phyloP scores from a whole-genome alignment of 1,139 yeast genomes.

The Debaryomycetaceae sp. region DNA sequence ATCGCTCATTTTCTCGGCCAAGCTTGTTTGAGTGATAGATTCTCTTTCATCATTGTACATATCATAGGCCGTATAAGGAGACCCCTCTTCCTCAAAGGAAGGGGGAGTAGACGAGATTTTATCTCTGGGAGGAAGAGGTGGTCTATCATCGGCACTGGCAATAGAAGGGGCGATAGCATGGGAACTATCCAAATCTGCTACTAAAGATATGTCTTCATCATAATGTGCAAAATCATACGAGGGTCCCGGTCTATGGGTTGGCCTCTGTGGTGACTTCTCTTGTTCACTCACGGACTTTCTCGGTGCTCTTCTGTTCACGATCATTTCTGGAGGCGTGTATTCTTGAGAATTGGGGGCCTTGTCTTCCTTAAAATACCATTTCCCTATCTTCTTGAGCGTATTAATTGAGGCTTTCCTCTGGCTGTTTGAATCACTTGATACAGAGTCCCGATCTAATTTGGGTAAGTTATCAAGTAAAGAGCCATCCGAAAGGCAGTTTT shows the following conservation, averaged over 20 bases:
- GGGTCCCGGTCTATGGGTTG: conserved; percentile 5
- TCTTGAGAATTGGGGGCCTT: conserved; percentile 11
- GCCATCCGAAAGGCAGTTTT: conserved; percentile 28
- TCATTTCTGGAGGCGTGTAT: conserved; percentile 65
- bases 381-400: conserved; percentile 60
- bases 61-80: not conserved
- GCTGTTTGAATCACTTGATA: conserved; percentile 4
- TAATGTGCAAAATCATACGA: conserved; percentile 13
- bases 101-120: not conserved
- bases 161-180: not conserved
- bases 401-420: conserved; percentile 13
- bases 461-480: conserved; percentile 14
- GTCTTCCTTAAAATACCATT: conserved; percentile 58
- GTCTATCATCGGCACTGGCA: not conserved
- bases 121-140: conserved; percentile 2
- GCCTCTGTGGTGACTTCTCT: conserved; percentile 1
- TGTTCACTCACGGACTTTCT: conserved; percentile 18
- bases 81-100: not conserved
- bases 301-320: conserved; percentile 48
- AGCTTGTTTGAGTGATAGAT: not conserved
- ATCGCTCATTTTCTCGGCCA: not conserved
- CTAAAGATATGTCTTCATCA: not conserved
- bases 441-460: conserved; percentile 3
- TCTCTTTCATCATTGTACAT: not conserved
- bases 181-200: not conserved